phyloP scores from a whole-genome alignment of 306 rosid genomes.

The Vigna radiata region DNA sequence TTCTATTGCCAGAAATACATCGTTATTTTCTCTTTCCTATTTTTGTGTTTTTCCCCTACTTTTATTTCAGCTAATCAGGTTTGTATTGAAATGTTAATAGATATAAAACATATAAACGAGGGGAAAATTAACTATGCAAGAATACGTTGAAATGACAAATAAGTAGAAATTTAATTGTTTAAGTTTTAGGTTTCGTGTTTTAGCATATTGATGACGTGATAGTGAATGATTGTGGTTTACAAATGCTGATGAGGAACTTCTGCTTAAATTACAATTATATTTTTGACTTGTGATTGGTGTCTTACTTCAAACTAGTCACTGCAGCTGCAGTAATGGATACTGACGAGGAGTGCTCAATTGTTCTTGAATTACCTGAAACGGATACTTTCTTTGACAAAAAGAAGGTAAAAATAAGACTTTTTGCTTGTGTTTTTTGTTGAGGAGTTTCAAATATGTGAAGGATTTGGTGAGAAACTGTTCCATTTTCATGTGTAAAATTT shows the following conservation, averaged over 20 bases:
- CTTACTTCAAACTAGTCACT: constrained; percentile 20
- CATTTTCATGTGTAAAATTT: constrained; percentile 28
- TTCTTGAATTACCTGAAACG: constrained; percentile 66
- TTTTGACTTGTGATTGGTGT: constrained; percentile 27
- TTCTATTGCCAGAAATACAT: neutral
- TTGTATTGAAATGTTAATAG: constrained; percentile 3
- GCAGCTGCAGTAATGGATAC: constrained; percentile 52
- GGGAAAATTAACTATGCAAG: neutral
- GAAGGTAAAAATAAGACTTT: constrained; percentile 59
- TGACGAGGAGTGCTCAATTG: constrained; percentile 54
- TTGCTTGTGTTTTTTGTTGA: neutral
- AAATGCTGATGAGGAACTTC: constrained; percentile 15
- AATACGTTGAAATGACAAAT: constrained; percentile 3
- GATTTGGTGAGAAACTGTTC: neutral
- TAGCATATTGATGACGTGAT: constrained; percentile 13
- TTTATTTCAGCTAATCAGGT: neutral
- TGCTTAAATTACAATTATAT: constrained; percentile 19
- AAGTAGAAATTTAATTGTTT: constrained; percentile 26
- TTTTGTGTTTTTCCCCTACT: neutral
- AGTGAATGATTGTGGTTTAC: neutral
- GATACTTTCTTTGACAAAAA: constrained; percentile 65
- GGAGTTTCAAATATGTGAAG: constrained; percentile 36
- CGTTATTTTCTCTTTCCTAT: neutral
- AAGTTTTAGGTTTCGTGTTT: constrained; percentile 1
- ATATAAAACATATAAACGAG: neutral